Conservation (phyloP, 768 basidiomycete species). For the Mycena albidolilacea region DNA sequence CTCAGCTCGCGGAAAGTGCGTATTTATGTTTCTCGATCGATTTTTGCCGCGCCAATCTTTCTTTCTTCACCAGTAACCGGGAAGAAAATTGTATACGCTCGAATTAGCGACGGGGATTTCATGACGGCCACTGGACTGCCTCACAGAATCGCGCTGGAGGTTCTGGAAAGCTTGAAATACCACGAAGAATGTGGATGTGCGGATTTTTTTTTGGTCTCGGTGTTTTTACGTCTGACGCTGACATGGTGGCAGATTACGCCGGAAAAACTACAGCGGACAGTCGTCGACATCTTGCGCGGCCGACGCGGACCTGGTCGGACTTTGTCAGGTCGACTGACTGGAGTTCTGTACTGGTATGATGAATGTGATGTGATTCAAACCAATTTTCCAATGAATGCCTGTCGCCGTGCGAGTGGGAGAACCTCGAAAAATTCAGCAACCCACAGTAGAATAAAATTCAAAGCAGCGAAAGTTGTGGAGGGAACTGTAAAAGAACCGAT, state of each 20-base stretch:
- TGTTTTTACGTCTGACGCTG: background rate
- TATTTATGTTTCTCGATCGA: background rate
- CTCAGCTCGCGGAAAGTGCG: slow-evolving; percentile 28
- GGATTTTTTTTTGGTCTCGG: background rate
- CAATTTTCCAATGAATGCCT: background rate
- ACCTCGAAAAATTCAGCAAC: background rate
- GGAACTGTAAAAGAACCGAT: background rate
- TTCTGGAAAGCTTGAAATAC: slow-evolving; percentile 36
- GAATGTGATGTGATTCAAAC: background rate
- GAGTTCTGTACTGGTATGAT: slow-evolving; percentile 17
- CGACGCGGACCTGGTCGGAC: slow-evolving; percentile 29
- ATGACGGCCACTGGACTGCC: slow-evolving; percentile 21
- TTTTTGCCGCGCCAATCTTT: background rate
- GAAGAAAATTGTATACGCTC: slow-evolving; percentile 21
- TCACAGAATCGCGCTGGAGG: slow-evolving; percentile 18
- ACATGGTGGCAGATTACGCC: slow-evolving; percentile 15
- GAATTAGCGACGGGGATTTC: slow-evolving; percentile 23
- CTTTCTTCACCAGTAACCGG: slow-evolving; percentile 22
- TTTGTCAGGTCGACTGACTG: slow-evolving; percentile 27
- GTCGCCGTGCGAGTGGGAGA: no score
- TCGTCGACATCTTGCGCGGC: slow-evolving; percentile 21
- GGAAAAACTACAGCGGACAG: slow-evolving; percentile 20
- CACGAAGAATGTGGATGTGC: slow-evolving; percentile 33
- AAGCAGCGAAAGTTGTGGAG: background rate
- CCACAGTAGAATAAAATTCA: background rate